Percentiles rank a stretch among this genome's conserved stretches.
These are phyloP conservation scores for Allium cepa DNA, from an alignment of 106 monocot genomes.

Conservation along the genomic window DNA sequence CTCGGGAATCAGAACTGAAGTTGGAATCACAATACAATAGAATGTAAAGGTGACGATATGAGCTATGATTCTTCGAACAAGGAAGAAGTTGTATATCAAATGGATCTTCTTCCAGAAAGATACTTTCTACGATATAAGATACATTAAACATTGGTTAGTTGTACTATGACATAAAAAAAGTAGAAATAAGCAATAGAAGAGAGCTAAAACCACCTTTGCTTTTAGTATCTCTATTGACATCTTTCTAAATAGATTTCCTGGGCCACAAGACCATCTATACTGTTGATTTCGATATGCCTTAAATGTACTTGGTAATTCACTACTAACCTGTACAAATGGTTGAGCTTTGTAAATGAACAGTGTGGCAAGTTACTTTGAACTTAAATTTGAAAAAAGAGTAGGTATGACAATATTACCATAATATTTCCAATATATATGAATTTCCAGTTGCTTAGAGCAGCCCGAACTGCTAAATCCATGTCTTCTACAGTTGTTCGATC, in stretches of 20 bases:
- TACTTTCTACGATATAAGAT: not conserved
- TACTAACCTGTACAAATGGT: constrained; percentile 24
- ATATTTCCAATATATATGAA: constrained; percentile 42
- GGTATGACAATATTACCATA: constrained; percentile 16
- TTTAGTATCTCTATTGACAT: constrained; percentile 22
- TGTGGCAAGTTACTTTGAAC: no score
- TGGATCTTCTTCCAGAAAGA: not conserved
- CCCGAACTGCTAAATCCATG: constrained; percentile 53
- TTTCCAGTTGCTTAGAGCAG: constrained; percentile 39
- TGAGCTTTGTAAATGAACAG: not conserved
- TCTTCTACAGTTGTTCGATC: constrained; percentile 54
- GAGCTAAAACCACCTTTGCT: constrained; percentile 12
- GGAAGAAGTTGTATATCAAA: constrained; percentile 5
- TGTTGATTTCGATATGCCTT: constrained; percentile 53
- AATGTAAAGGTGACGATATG: constrained; percentile 27
- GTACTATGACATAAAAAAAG: no score
- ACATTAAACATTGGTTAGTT: no score
- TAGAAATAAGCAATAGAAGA: no score
- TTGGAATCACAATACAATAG: constrained; percentile 23
- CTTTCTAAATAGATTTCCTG: constrained; percentile 46
- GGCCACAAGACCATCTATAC: constrained; percentile 47
- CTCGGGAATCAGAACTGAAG: constrained; percentile 23
- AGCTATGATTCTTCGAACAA: not conserved
- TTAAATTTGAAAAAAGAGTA: not conserved
- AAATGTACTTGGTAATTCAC: constrained; percentile 45